Evolutionary conservation across 2,329 filamentous ascomycete species (phyloP).

Genomic region (Camillea tinctor): DNA sequence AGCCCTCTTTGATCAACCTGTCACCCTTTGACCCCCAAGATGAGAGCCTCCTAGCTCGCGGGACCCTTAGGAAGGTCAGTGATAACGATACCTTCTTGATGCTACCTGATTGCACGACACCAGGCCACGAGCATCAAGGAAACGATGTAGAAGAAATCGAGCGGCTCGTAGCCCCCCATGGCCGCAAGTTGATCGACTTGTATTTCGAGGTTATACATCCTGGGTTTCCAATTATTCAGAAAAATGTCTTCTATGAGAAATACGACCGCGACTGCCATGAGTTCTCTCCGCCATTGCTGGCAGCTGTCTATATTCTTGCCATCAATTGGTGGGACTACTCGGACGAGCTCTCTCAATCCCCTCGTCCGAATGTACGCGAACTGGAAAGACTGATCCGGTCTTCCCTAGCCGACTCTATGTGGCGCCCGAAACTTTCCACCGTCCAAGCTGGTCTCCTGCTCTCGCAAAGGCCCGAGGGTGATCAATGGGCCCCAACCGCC

Average conservation of each 20-base stretch:
- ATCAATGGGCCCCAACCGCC: conserved; percentile 81
- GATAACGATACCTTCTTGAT: conserved; percentile 77
- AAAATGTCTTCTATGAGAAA: conserved; percentile 75
- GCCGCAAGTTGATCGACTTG: conserved; percentile 72
- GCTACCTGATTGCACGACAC: conserved; percentile 71
- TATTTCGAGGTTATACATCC: conserved; percentile 83
- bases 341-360: conserved; percentile 60
- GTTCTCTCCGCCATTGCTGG: conserved; percentile 74
- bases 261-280: conserved; percentile 71
- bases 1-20: conserved; percentile 78
- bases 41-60: conserved; percentile 70
- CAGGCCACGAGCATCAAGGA: conserved; percentile 67
- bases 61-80: conserved; percentile 72
- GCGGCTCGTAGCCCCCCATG: conserved; percentile 71
- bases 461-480: conserved; percentile 71
- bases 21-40: conserved; percentile 79
- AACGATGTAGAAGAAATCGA: conserved; percentile 73
- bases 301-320: conserved; percentile 80
- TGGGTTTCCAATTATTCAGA: conserved; percentile 79
- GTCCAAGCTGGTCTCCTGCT: conserved; percentile 75
- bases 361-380: conserved; percentile 69
- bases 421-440: conserved; percentile 77
- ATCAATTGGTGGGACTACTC: conserved; percentile 86
- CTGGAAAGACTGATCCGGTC: conserved; percentile 73
- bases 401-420: conserved; percentile 74